Percentiles rank a stretch among this genome's conserved stretches.
These are phyloP conservation scores for Sporothrix inflata DNA, from an alignment of 2,329 filamentous ascomycete genomes.

Conservation along the genomic window DNA sequence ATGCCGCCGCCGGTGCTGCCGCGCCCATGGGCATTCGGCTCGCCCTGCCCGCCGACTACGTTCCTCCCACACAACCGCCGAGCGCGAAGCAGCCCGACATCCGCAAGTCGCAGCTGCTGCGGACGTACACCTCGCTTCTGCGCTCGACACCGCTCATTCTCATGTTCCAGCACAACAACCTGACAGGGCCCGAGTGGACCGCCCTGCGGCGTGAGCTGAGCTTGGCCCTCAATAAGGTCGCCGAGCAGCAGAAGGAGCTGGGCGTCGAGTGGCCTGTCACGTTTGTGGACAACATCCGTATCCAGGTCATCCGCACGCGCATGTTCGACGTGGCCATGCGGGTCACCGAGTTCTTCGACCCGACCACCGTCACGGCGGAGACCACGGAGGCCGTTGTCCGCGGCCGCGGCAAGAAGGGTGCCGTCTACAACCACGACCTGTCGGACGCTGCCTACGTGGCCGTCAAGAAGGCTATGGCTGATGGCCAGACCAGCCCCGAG, in stretches of 20 bases:
- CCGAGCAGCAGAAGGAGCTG: slow-evolving; percentile 33
- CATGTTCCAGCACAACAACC: slow-evolving; percentile 74
- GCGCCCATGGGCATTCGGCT: slow-evolving; percentile 32
- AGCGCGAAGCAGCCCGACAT: slow-evolving; percentile 84
- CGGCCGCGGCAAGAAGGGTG: slow-evolving; percentile 41
- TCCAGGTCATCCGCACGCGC: slow-evolving; percentile 85
- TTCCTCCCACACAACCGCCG: slow-evolving; percentile 76
- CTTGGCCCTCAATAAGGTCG: slow-evolving; percentile 49
- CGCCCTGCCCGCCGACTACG: slow-evolving; percentile 51
- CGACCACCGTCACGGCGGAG: slow-evolving; percentile 43
- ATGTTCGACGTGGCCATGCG: slow-evolving; percentile 86
- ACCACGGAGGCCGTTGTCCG: slow-evolving; percentile 33
- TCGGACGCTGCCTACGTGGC: slow-evolving; percentile 55
- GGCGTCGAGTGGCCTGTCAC: slow-evolving; percentile 42
- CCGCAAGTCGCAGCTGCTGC: slow-evolving; percentile 85
- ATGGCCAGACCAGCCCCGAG: slow-evolving; percentile 39
- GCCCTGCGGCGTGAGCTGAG: slow-evolving; percentile 71
- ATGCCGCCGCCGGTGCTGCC: slow-evolving; percentile 8
- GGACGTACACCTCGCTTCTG: slow-evolving; percentile 85
- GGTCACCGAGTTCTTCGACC: slow-evolving; percentile 81
- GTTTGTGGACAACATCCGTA: slow-evolving; percentile 65
- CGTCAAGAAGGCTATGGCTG: slow-evolving; percentile 37
- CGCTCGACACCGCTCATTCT: slow-evolving; percentile 83
- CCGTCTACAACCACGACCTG: slow-evolving; percentile 55
- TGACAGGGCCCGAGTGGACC: slow-evolving; percentile 73